phyloP scores from a whole-genome alignment of 2,329 filamentous ascomycete species.

The Aspergillus ustus region DNA sequence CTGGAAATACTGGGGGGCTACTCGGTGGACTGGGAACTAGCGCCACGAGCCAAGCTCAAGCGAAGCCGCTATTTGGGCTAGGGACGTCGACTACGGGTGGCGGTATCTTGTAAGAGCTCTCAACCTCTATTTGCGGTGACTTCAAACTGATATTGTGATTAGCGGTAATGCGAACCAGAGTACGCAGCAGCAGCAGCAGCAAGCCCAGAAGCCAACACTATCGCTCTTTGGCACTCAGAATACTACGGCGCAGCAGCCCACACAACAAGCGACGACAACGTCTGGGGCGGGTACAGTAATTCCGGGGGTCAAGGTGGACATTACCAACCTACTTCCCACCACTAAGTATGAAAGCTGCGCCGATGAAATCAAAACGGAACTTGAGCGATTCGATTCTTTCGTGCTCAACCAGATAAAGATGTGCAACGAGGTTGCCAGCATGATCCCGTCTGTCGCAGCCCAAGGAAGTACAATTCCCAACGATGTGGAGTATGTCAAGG shows the following conservation, averaged over 20 bases:
- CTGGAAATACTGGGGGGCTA: slow-evolving; percentile 33
- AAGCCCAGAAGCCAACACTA: slow-evolving; percentile 55
- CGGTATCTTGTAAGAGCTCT: slow-evolving; percentile 41
- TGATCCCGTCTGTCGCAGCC: slow-evolving; percentile 66
- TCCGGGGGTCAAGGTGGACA: slow-evolving; percentile 77
- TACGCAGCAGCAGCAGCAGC: slow-evolving; percentile 40
- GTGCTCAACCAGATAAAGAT: slow-evolving; percentile 77
- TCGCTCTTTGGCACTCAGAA: slow-evolving; percentile 44
- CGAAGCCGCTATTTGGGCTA: slow-evolving; percentile 42
- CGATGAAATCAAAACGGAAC: slow-evolving; percentile 77
- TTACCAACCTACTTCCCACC: slow-evolving; percentile 78
- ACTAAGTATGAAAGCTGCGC: slow-evolving; percentile 91
- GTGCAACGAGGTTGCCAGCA: slow-evolving; percentile 76
- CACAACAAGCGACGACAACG: slow-evolving; percentile 41
- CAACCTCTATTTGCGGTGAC: neutral
- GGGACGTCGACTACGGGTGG: slow-evolving; percentile 34
- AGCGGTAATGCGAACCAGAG: slow-evolving; percentile 31
- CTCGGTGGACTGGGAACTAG: slow-evolving; percentile 35
- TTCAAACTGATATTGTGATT: neutral
- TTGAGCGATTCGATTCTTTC: slow-evolving; percentile 76
- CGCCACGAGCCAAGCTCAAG: slow-evolving; percentile 38
- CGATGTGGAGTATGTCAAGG: slow-evolving; percentile 67
- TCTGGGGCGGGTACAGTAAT: slow-evolving; percentile 46
- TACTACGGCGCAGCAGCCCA: slow-evolving; percentile 34
- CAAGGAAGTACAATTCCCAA: slow-evolving; percentile 68